phyloP scores from a whole-genome alignment of 495 filamentous ascomycete genomes.

The Terfezia claveryi region DNA sequence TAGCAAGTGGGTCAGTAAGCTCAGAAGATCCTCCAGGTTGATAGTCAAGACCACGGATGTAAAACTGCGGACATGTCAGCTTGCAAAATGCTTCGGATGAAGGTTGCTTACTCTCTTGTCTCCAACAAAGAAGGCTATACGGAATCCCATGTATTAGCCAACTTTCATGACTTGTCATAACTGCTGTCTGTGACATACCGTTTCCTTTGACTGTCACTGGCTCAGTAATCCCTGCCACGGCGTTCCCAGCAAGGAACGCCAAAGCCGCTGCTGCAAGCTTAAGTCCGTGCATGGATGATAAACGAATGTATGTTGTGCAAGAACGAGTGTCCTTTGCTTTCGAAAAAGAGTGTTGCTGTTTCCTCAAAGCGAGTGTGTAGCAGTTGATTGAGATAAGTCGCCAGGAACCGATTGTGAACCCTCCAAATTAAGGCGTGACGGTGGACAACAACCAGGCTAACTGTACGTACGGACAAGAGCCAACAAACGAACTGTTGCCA shows the following conservation, averaged over 20 bases:
- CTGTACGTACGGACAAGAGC: too few species aligned
- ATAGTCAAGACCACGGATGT: slow-evolving; percentile 87
- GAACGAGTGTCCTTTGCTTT: too few species aligned
- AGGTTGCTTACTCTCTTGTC: slow-evolving; percentile 28
- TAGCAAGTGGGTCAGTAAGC: slow-evolving; percentile 57
- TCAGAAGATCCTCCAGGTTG: slow-evolving; percentile 76
- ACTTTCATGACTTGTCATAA: not conserved
- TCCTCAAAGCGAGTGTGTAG: too few species aligned
- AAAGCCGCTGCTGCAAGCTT: not conserved
- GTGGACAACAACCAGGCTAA: too few species aligned
- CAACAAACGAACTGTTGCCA: too few species aligned
- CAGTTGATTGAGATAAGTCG: too few species aligned
- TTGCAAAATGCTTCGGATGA: not conserved
- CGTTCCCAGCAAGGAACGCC: slow-evolving; percentile 6
- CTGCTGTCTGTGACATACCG: not conserved
- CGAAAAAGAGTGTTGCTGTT: too few species aligned
- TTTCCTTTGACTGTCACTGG: slow-evolving; percentile 38
- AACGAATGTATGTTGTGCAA: too few species aligned
- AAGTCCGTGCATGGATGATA: too few species aligned
- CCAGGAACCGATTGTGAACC: too few species aligned
- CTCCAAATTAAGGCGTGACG: too few species aligned
- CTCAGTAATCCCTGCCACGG: slow-evolving; percentile 34
- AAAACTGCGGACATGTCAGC: slow-evolving; percentile 32
- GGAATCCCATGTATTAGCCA: not conserved
- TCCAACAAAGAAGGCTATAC: slow-evolving; percentile 65